These are phyloP conservation scores for Kregervanrija delftensis DNA, from an alignment of 805 yeast genomes.

Conservation along the genomic window DNA sequence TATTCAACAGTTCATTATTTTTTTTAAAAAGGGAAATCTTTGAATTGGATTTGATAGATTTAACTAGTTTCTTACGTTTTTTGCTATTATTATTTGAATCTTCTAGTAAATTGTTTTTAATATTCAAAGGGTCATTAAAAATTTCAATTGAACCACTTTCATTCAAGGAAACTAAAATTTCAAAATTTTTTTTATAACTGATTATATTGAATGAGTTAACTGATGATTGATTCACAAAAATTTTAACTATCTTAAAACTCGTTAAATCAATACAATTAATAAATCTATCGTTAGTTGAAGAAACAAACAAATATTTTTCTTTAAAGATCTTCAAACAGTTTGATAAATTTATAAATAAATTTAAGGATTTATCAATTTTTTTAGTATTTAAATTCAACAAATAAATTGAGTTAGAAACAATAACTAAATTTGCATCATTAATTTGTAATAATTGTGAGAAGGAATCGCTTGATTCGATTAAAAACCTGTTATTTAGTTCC, in stretches of 20 bases:
- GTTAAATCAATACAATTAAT: constrained; percentile 59
- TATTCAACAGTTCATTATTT: constrained; percentile 1
- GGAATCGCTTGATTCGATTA: constrained; percentile 2
- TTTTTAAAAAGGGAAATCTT: constrained; percentile 33
- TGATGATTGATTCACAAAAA: constrained; percentile 66
- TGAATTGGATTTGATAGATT: constrained; percentile 46
- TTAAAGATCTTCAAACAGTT: constrained; percentile 7
- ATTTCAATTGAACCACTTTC: constrained; percentile 73
- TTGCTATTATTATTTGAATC: constrained; percentile 11
- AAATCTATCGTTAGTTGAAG: constrained; percentile 77
- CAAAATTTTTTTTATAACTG: constrained; percentile 27
- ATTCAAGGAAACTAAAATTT: constrained; percentile 49
- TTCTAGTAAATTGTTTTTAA: constrained; percentile 1
- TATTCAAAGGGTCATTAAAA: constrained; percentile 49
- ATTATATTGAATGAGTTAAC: constrained; percentile 33
- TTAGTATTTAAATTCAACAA: constrained; percentile 7
- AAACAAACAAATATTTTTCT: constrained; percentile 13
- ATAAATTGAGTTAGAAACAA: constrained; percentile 12
- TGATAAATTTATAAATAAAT: constrained; percentile 11
- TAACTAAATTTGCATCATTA: no score
- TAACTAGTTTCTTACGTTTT: constrained; percentile 39
- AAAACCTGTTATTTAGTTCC: no score
- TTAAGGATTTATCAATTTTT: constrained; percentile 6
- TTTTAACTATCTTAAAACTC: constrained; percentile 38
- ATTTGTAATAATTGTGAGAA: no score